Evolutionary conservation across 1,284 basidiomycete species (phyloP).

Genomic region (Austroboletus novae-zelandiae): DNA sequence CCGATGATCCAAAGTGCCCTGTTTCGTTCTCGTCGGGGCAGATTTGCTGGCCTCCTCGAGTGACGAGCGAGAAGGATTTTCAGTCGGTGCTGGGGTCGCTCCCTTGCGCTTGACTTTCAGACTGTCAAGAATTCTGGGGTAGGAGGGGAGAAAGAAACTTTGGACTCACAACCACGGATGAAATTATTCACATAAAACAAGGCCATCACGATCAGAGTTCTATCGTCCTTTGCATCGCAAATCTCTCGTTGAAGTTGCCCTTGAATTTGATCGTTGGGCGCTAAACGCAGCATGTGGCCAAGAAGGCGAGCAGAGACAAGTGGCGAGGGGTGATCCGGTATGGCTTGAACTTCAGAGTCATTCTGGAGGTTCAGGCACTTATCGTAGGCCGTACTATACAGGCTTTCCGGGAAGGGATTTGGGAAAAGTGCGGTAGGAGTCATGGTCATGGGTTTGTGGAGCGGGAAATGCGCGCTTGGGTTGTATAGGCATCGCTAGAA

Average conservation of each 20-base stretch:
- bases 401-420: background rate
- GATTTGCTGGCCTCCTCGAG: slow-evolving; percentile 3
- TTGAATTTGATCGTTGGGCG: background rate
- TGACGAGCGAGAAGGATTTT: background rate
- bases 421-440: background rate
- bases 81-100: background rate
- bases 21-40: background rate
- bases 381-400: background rate
- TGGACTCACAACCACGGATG: background rate
- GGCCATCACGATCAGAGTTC: background rate
- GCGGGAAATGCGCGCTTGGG: no score
- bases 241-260: slow-evolving; percentile 8
- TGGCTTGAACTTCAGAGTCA: background rate
- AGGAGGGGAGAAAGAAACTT: background rate
- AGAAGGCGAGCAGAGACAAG: slow-evolving; percentile 3
- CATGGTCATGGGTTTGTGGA: no score
- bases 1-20: background rate
- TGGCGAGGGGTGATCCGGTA: background rate
- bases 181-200: background rate
- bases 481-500: no score
- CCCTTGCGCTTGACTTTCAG: background rate
- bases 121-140: background rate
- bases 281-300: slow-evolving; percentile 1
- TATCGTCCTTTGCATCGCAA: background rate
- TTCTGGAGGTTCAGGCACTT: background rate